These are phyloP conservation scores for Daldinia vernicosa DNA, from an alignment of 495 filamentous ascomycete species.

Conservation along the genomic window DNA sequence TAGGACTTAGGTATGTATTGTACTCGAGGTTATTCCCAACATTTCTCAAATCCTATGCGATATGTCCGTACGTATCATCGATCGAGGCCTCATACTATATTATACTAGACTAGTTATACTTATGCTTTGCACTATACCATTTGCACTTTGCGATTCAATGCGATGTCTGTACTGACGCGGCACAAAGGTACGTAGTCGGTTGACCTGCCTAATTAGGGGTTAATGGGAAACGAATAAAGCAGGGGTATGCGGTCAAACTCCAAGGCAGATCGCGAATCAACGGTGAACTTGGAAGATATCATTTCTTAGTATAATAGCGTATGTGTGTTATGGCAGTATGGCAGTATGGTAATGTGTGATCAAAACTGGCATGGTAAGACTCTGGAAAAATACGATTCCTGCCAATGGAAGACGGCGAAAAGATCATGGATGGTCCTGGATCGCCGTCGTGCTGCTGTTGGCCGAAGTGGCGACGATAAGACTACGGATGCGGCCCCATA, in stretches of 20 bases:
- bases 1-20: neutral
- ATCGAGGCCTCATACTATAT: neutral
- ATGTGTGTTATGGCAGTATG: constrained; percentile 3
- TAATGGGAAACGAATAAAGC: constrained; percentile 30
- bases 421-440: neutral
- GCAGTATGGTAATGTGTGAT: neutral
- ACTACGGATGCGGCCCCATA: constrained; percentile 30
- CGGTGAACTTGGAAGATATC: constrained; percentile 1
- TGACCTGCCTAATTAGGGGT: constrained; percentile 26
- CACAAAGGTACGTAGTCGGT: constrained; percentile 11
- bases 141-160: constrained; percentile 3
- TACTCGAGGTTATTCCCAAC: neutral
- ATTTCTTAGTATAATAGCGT: constrained; percentile 12
- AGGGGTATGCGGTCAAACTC: constrained; percentile 34
- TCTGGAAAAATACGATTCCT: constrained; percentile 17
- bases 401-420: neutral
- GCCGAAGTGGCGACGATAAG: constrained; percentile 13
- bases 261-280: constrained; percentile 26
- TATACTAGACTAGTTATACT: neutral
- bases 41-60: neutral
- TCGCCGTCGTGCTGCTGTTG: constrained; percentile 2
- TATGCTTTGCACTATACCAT: neutral
- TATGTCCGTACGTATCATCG: neutral
- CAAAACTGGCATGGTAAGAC: constrained; percentile 13
- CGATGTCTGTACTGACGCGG: constrained; percentile 6